Percentiles rank a stretch among this genome's conserved stretches.
Evolutionary conservation across 1,284 basidiomycete genomes (phyloP).

Genomic region (Laetiporus sulphureus): DNA sequence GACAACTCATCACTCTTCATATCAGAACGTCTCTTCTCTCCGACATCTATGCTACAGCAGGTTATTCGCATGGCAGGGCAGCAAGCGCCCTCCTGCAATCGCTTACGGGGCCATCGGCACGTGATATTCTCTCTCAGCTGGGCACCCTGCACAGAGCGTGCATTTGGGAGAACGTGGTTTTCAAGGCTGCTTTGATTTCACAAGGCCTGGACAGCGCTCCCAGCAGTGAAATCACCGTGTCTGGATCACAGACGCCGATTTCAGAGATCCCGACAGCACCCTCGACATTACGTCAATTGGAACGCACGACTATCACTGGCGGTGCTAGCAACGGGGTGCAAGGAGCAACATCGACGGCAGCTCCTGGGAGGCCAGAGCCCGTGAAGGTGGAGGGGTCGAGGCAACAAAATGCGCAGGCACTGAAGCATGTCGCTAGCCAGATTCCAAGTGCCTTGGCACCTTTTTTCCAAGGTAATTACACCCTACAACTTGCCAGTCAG

Average conservation of each 20-base stretch:
- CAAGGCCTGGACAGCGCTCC: constrained; percentile 39
- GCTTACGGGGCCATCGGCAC: constrained; percentile 58
- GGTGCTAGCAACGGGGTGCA: constrained; percentile 35
- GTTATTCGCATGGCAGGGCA: constrained; percentile 77
- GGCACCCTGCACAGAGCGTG: constrained; percentile 81
- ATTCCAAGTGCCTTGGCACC: constrained; percentile 76
- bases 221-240: constrained; percentile 4
- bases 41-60: constrained; percentile 84
- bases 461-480: constrained; percentile 78
- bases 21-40: constrained; percentile 80
- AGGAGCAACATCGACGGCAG: constrained; percentile 19
- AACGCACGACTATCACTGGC: constrained; percentile 1
- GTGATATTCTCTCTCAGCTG: constrained; percentile 67
- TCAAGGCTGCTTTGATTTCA: constrained; percentile 54
- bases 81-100: constrained; percentile 74
- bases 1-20: constrained; percentile 72
- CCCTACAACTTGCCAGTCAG: constrained; percentile 26
- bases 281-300: constrained; percentile 1
- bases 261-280: constrained; percentile 2
- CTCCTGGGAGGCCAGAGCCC: constrained; percentile 18
- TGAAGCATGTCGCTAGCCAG: constrained; percentile 78
- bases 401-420: constrained; percentile 66
- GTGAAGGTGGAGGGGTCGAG: constrained; percentile 38
- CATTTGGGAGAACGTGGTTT: constrained; percentile 81
- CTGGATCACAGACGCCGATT: background rate